Evolutionary conservation across 331 rosid species (phyloP).

Genomic region (Dryas integrifolia): DNA sequence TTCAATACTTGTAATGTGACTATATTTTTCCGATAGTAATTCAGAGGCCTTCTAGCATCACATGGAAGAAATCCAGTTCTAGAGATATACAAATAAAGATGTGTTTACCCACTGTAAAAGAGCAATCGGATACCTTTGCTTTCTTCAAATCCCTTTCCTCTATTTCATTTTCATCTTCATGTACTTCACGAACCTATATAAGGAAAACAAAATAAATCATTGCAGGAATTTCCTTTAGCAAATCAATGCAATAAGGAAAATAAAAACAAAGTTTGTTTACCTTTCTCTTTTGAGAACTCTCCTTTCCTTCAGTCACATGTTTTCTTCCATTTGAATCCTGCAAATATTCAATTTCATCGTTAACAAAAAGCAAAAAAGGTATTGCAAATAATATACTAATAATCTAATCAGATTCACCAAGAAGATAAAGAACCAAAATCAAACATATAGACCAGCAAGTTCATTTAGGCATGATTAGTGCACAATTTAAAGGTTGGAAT

Average conservation of each 20-base stretch:
- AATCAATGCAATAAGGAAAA: neutral
- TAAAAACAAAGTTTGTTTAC: neutral
- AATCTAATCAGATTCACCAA: neutral
- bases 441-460: neutral
- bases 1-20: neutral
- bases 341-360: neutral
- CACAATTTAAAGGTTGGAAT: neutral
- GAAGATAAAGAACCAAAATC: neutral
- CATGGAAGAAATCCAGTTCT: neutral
- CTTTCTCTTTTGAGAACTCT: neutral
- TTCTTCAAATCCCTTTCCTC: slow-evolving; percentile 40
- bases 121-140: slow-evolving; percentile 40
- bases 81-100: neutral
- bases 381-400: neutral
- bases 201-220: slow-evolving; percentile 10
- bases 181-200: slow-evolving; percentile 36
- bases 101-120: neutral
- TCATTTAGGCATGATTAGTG: neutral
- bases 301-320: neutral
- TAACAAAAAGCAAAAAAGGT: neutral
- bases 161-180: slow-evolving; percentile 36
- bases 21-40: neutral
- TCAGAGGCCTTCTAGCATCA: neutral
- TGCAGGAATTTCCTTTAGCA: neutral
- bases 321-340: slow-evolving; percentile 16